Conservation (phyloP, 768 basidiomycete species). For the Dentipellis sp. region DNA sequence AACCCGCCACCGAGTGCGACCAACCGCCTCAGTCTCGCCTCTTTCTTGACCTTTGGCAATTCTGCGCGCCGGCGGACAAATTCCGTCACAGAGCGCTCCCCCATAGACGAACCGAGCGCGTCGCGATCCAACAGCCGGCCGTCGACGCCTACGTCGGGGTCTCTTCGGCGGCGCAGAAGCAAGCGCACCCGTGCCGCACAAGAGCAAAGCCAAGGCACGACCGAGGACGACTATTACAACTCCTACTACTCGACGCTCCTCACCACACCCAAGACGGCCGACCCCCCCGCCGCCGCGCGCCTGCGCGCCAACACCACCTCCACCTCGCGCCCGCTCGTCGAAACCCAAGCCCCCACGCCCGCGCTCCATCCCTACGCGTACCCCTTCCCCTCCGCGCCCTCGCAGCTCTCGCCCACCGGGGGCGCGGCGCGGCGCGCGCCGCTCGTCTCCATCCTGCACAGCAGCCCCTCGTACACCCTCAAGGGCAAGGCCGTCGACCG, state of each 20-base stretch:
- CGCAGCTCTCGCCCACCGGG: constrained; percentile 3
- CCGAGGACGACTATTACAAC: constrained; percentile 40
- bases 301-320: constrained; percentile 9
- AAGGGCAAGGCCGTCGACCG: constrained; percentile 14
- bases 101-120: neutral
- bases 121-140: neutral
- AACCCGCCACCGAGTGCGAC: constrained; percentile 14
- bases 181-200: neutral
- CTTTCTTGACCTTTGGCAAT: constrained; percentile 40
- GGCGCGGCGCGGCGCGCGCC: neutral
- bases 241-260: constrained; percentile 34
- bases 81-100: neutral
- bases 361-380: constrained; percentile 46
- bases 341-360: constrained; percentile 3
- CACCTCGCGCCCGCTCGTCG: neutral
- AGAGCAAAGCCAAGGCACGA: constrained; percentile 12
- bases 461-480: constrained; percentile 13
- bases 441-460: constrained; percentile 4
- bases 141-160: neutral
- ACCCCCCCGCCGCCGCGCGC: constrained; percentile 14
- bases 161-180: constrained; percentile 7
- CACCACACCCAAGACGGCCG: constrained; percentile 10
- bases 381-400: constrained; percentile 21
- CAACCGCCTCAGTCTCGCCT: constrained; percentile 43
- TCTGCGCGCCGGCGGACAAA: constrained; percentile 6